These are phyloP conservation scores for Ajuga chamaepitys DNA, from an alignment of 257 asterid genomes.

Conservation along the genomic window DNA sequence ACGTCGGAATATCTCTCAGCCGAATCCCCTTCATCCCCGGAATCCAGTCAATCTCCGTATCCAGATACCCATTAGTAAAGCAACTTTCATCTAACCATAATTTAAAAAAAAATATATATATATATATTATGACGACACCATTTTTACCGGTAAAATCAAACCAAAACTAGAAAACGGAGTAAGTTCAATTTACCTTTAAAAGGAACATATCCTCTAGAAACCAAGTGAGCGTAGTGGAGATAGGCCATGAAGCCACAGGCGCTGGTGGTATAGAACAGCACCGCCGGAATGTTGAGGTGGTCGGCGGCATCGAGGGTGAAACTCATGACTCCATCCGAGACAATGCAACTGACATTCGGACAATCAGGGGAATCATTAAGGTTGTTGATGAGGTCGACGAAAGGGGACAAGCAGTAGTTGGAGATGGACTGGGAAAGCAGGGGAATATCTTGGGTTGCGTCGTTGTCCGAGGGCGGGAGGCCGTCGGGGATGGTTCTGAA, in stretches of 20 bases:
- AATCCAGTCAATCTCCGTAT: slow-evolving; percentile 34
- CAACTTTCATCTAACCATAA: slow-evolving; percentile 28
- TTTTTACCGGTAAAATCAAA: background rate
- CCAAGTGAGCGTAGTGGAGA: slow-evolving; percentile 25
- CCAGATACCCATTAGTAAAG: slow-evolving; percentile 35
- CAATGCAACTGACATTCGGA: slow-evolving; percentile 31
- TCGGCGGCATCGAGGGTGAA: slow-evolving; percentile 39
- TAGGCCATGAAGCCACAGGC: slow-evolving; percentile 39
- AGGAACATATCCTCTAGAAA: slow-evolving; percentile 33
- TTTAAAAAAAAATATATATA: background rate
- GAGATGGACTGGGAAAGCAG: slow-evolving; percentile 23
- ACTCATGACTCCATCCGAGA: slow-evolving; percentile 43
- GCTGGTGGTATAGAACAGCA: slow-evolving; percentile 29
- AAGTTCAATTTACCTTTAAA: slow-evolving; percentile 23
- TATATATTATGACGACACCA: background rate
- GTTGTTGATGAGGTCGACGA: slow-evolving; percentile 20
- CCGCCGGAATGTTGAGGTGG: slow-evolving; percentile 29
- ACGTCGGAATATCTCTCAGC: slow-evolving; percentile 37
- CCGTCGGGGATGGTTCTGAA: slow-evolving; percentile 47
- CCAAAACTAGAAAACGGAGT: background rate
- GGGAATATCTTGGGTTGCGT: slow-evolving; percentile 38
- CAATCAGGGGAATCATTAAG: slow-evolving; percentile 24
- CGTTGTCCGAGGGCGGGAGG: slow-evolving; percentile 26
- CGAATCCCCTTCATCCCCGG: slow-evolving; percentile 41
- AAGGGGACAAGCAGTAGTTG: slow-evolving; percentile 21